Conservation (phyloP, 2,329 filamentous ascomycete species). For the Cercospora sp. region DNA sequence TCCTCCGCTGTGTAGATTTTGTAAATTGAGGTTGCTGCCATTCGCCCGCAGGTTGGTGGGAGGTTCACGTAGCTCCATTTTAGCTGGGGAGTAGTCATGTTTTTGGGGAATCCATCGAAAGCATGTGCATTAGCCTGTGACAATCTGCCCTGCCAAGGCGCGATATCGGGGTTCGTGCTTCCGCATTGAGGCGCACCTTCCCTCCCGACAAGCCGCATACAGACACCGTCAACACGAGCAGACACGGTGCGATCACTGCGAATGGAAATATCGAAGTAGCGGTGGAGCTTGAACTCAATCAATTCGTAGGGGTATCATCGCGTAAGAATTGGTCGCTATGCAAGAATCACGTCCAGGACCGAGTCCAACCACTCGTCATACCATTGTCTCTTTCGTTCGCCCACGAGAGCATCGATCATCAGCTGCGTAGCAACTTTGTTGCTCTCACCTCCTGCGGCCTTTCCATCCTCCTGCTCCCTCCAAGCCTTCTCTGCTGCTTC, state of each 20-base stretch:
- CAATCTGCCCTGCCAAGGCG: constrained; percentile 3
- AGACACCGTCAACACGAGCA: neutral
- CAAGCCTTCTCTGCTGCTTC: constrained; percentile 49
- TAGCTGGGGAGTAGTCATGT: constrained; percentile 1
- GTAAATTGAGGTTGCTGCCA: constrained; percentile 3
- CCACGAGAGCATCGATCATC: constrained; percentile 26
- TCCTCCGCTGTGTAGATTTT: neutral
- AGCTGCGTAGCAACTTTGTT: constrained; percentile 11
- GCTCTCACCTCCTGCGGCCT: constrained; percentile 29
- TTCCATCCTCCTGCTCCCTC: constrained; percentile 43
- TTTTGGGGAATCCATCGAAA: neutral
- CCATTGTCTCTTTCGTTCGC: constrained; percentile 23
- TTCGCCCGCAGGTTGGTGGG: constrained; percentile 2
- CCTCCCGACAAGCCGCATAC: neutral
- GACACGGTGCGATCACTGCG: neutral
- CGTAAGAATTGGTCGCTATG: constrained; percentile 3
- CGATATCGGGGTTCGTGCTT: constrained; percentile 5
- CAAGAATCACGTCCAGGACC: constrained; percentile 24
- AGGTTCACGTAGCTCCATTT: constrained; percentile 3
- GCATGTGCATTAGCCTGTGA: constrained; percentile 5
- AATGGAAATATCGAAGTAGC: neutral
- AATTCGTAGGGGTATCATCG: neutral
- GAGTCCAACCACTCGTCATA: constrained; percentile 26
- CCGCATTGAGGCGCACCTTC: neutral
- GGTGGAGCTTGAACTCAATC: neutral